Evolutionary conservation across 2,329 filamentous ascomycete species (phyloP).

Genomic region (Myotisia sp.): DNA sequence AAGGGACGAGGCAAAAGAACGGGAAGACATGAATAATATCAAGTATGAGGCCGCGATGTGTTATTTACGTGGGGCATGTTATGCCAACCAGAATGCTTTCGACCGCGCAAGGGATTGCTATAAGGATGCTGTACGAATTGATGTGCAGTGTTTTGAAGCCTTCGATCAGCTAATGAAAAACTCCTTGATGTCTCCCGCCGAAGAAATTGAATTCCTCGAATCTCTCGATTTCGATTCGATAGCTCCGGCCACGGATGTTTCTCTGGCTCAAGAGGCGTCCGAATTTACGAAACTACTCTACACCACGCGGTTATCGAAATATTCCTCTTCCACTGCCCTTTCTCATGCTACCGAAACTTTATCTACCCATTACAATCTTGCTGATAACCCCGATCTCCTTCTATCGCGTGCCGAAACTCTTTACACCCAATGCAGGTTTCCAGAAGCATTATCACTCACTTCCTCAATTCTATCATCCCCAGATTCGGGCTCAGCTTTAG

Average conservation of each 20-base stretch:
- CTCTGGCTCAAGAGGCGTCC: slow-evolving; percentile 67
- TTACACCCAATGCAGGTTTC: slow-evolving; percentile 89
- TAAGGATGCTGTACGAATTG: slow-evolving; percentile 90
- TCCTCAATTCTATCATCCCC: slow-evolving; percentile 68
- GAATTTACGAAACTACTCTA: slow-evolving; percentile 95
- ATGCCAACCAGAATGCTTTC: slow-evolving; percentile 92
- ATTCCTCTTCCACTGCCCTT: slow-evolving; percentile 72
- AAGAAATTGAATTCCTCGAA: slow-evolving; percentile 80
- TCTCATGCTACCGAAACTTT: slow-evolving; percentile 77
- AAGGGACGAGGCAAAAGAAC: slow-evolving; percentile 45
- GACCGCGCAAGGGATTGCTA: slow-evolving; percentile 97
- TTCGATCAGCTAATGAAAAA: slow-evolving; percentile 98
- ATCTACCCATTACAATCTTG: slow-evolving; percentile 82
- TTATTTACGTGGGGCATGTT: slow-evolving; percentile 83
- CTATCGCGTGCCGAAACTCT: slow-evolving; percentile 79
- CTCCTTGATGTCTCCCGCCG: slow-evolving; percentile 71
- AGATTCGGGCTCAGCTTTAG: slow-evolving; percentile 45
- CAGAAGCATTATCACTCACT: slow-evolving; percentile 71
- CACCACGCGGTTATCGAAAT: slow-evolving; percentile 88
- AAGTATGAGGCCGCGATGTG: slow-evolving; percentile 96
- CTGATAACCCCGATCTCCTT: slow-evolving; percentile 74
- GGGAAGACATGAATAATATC: slow-evolving; percentile 59
- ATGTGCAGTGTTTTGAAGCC: slow-evolving; percentile 95
- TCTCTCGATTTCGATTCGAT: slow-evolving; percentile 83
- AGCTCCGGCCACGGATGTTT: slow-evolving; percentile 43